Percentiles rank a stretch among this genome's conserved stretches.
Evolutionary conservation across 1,139 yeast genomes (phyloP).

Genomic region (Wickerhamomyces sp.): DNA sequence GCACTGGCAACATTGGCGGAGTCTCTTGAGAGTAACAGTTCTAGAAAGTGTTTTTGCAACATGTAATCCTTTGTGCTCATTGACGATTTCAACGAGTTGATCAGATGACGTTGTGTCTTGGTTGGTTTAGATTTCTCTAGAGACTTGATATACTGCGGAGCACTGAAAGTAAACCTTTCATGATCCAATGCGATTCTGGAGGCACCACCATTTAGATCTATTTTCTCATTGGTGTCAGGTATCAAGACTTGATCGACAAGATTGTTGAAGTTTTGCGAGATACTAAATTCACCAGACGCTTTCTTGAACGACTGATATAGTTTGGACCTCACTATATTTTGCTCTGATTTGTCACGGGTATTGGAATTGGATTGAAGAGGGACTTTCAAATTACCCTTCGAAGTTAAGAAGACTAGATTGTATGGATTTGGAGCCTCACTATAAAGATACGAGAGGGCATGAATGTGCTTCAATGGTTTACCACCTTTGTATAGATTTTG

Average conservation of each 20-base stretch:
- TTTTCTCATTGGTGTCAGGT: background rate
- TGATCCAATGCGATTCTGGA: background rate
- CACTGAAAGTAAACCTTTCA: conserved; percentile 4
- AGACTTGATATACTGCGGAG: background rate
- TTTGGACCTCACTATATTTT: conserved; percentile 2
- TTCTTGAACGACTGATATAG: no score
- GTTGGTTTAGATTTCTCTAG: background rate
- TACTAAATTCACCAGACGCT: no score
- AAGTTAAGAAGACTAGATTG: conserved; percentile 28
- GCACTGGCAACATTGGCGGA: conserved; percentile 25
- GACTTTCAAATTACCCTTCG: conserved; percentile 1
- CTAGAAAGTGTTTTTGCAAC: conserved; percentile 38
- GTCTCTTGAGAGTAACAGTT: conserved; percentile 26
- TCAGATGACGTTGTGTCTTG: background rate
- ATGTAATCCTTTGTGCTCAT: background rate
- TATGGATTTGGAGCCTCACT: conserved; percentile 40
- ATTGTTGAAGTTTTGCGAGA: background rate
- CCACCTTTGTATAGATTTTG: conserved; percentile 31
- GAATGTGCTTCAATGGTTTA: conserved; percentile 24
- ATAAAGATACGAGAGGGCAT: conserved; percentile 34
- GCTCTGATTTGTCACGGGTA: conserved; percentile 1
- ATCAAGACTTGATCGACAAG: no score
- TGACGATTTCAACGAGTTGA: conserved; percentile 1
- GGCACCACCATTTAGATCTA: background rate
- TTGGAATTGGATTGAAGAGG: background rate